Evolutionary conservation across 2,329 filamentous ascomycete genomes (phyloP).

Genomic region (Sporothrix schenckii): DNA sequence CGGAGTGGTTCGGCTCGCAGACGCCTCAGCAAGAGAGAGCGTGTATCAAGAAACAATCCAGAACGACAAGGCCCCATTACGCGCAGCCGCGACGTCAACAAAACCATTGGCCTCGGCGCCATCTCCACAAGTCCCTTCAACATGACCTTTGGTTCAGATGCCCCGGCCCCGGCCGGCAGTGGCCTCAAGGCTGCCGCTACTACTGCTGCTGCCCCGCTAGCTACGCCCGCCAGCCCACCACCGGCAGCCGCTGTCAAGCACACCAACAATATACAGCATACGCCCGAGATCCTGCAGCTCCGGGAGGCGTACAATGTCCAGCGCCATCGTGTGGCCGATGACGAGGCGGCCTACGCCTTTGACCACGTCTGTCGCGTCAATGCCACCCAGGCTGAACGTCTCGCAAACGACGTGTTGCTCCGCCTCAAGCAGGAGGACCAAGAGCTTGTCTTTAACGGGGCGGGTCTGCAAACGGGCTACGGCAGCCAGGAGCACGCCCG

Average conservation of each 20-base stretch:
- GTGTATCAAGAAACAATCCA: neutral
- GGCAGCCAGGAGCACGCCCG: conserved; percentile 51
- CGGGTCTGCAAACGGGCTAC: conserved; percentile 44
- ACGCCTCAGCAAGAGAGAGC: conserved; percentile 24
- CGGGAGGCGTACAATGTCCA: conserved; percentile 40
- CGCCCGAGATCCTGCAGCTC: neutral
- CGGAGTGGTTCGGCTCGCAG: neutral
- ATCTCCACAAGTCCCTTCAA: conserved; percentile 25
- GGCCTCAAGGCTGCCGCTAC: neutral
- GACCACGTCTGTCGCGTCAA: conserved; percentile 44
- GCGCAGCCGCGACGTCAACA: conserved; percentile 14
- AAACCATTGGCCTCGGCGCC: neutral
- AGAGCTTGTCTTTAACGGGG: conserved; percentile 44
- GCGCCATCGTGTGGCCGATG: conserved; percentile 41
- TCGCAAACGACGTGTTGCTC: conserved; percentile 49
- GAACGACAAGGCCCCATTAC: neutral
- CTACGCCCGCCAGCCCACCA: neutral
- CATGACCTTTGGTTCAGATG: conserved; percentile 1
- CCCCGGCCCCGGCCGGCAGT: conserved; percentile 1
- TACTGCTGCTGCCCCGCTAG: neutral
- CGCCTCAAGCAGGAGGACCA: conserved; percentile 46
- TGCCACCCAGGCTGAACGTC: conserved; percentile 44
- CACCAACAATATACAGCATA: no score
- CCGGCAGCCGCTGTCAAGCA: neutral
- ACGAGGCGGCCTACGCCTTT: conserved; percentile 48